Evolutionary conservation across 352 stramenopile genomes (phyloP), one percentile per base, ranked within the genome.

Genomic region (Phytopythium mirpurense): DNA sequence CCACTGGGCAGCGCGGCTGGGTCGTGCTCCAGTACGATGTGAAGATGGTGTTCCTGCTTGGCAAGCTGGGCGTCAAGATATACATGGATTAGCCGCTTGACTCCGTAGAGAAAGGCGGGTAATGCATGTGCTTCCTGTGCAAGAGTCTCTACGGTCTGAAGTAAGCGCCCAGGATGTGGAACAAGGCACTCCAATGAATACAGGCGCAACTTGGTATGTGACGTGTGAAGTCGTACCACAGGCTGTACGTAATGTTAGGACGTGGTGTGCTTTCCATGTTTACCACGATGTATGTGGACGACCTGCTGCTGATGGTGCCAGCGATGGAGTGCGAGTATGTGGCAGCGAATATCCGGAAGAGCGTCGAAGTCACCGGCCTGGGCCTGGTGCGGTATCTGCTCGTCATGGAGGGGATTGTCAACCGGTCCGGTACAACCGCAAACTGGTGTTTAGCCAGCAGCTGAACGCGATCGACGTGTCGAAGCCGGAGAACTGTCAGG

Each of bases 301-400:
- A 57, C 38, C 15, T 57, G 8, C 32, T 62, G 24, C 24, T 62
- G 11, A 19, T 58, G 26, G n/a, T 10, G 43, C 9, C 40, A 6
- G 14, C 51, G 10, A 36, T 18, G 0, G 0, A 56, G 9, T 64
- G 43, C 19, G 5, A 27, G 2, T 14, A 35, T 1, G 45, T 49
- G 5, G 45, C 38, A 12, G 14, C 0, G 3, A 19, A 55, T 9
- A 35, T 65, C 2, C 56, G 54, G 27, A 6, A 26, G 19, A 16
- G 27, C 11, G 66, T 61, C 35, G 44, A 52, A 0, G n/a, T 66
- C 3, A 68, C 57, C 3, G 59, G 56, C 1, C 59, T 72, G 26
- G 60, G n/a, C n/a, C n/a, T n/a, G n/a, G n/a, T n/a, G n/a, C n/a
- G n/a, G n/a, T n/a, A n/a, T n/a, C n/a, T n/a, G n/a, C n/a, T n/a